These are phyloP conservation scores for Asterochloris erici DNA, from an alignment of 139 green algal genomes.

Conservation along the genomic window DNA sequence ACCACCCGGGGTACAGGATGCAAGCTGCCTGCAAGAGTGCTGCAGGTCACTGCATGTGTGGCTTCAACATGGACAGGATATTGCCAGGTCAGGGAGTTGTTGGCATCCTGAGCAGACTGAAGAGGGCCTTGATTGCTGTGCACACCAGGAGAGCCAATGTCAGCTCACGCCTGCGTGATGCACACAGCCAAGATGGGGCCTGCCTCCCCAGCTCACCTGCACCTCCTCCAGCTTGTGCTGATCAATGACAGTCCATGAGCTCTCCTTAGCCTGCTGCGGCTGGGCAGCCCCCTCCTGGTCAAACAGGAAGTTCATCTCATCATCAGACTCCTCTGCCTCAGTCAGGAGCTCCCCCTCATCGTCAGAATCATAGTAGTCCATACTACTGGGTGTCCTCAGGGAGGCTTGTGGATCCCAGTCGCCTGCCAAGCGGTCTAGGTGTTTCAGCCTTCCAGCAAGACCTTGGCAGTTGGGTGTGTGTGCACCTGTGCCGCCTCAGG, in stretches of 20 bases:
- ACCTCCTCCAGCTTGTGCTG: conserved; percentile 11
- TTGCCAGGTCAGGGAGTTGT: background rate
- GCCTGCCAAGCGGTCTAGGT: too few species aligned
- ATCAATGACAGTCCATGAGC: conserved; percentile 8
- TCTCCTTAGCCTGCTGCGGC: background rate
- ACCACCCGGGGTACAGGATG: too few species aligned
- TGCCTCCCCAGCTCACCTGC: background rate
- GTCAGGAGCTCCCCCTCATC: conserved; percentile 10
- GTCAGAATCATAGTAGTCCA: conserved; percentile 1
- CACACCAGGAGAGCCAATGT: background rate
- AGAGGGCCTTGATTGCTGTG: too few species aligned
- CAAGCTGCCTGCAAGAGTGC: too few species aligned
- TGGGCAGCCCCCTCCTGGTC: conserved; percentile 1
- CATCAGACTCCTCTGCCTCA: conserved; percentile 22
- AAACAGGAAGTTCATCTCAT: conserved; percentile 20
- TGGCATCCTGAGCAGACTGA: too few species aligned
- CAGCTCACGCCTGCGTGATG: background rate
- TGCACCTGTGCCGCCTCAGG: too few species aligned
- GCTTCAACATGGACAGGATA: background rate
- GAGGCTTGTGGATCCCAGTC: too few species aligned
- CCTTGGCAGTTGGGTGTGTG: too few species aligned
- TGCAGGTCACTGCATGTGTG: background rate
- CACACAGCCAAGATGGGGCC: background rate
- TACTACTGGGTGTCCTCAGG: too few species aligned
- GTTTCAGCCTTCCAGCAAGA: too few species aligned